Conservation (phyloP, 1,284 basidiomycete species). For the Agroathelia rolfsii region DNA sequence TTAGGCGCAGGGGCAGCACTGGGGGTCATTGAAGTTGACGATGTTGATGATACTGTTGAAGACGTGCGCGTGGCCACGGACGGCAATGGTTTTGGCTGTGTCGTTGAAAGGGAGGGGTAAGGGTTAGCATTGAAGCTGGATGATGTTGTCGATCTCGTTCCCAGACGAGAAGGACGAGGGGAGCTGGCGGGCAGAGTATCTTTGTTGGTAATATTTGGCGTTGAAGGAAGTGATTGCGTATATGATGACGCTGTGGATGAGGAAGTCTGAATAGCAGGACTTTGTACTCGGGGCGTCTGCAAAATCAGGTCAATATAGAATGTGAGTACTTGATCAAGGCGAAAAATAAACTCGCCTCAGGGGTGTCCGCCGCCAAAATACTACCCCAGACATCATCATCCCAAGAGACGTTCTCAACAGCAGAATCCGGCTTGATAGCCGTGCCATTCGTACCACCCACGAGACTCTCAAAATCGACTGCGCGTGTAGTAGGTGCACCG, state of each 20-base stretch:
- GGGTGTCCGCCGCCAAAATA: constrained; percentile 43
- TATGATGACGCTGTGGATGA: constrained; percentile 18
- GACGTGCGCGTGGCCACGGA: constrained; percentile 10
- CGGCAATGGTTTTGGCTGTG: constrained; percentile 16
- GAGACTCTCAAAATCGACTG: constrained; percentile 66
- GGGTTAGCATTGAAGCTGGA: constrained; percentile 26
- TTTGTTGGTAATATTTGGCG: constrained; percentile 22
- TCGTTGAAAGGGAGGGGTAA: constrained; percentile 19
- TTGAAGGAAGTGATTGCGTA: constrained; percentile 30
- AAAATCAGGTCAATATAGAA: constrained; percentile 14
- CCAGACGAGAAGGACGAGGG: constrained; percentile 27
- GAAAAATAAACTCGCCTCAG: constrained; percentile 24
- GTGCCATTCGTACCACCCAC: constrained; percentile 44
- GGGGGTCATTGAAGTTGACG: constrained; percentile 9
- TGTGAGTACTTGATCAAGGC: constrained; percentile 10
- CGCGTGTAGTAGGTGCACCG: constrained; percentile 23
- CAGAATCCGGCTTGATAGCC: constrained; percentile 34
- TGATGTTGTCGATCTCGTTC: constrained; percentile 26
- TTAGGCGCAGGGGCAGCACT: constrained; percentile 10
- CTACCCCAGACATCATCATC: constrained; percentile 71
- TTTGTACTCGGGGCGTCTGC: constrained; percentile 9
- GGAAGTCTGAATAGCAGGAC: constrained; percentile 12
- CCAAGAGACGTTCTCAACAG: constrained; percentile 40
- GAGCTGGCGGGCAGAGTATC: constrained; percentile 13
- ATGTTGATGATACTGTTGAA: constrained; percentile 9